Evolutionary conservation across 163 green algal genomes (phyloP), one percentile per base, ranked within the genome.

Genomic region (Coccomyxa subellipsoidea): DNA sequence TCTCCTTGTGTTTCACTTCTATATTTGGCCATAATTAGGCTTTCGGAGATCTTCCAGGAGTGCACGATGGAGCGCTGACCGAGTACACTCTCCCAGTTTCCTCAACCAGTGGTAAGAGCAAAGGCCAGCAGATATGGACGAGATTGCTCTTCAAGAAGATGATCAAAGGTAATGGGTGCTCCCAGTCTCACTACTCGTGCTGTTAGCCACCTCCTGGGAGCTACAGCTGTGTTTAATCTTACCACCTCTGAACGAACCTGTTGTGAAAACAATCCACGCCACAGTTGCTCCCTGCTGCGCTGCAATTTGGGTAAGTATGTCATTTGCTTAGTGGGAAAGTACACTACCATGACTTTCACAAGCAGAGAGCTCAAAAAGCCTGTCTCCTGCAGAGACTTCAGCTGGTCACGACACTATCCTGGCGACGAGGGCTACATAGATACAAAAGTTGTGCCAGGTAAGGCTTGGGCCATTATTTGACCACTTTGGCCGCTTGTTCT

Each of bases 91-190:
- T 59, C 47, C 47, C 47, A 59, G 15, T 59, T 18, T 18, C 4
- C 23, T 12, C 15, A 7, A 27, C 23, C 23, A 27, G 4, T 5
- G 21, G 21, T 59, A 18, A 59, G 47, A 59, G 23, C 15, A 18
- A 59, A 59, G 47, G 15, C 3, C 47, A 73, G 70, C n/a, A 77
- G 70, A n/a, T 12, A 77, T 77, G 70, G 70, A 77, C 70, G 70
- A 77, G 0, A 38, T 77, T 40, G 70, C 31, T 7, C 34, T 77
- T 15, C 32, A 47, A n/a, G 70, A 77, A 40, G 70, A 77, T 40
- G 70, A 77, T 34, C 70, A 77, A 27, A 38, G 70, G 70, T 77
- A 77, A 40, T 10, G 66, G 8, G 12, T 31, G 15, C 66, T n/a
- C n/a, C n/a, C n/a, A n/a, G n/a, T n/a, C n/a, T n/a, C n/a, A n/a